These are phyloP conservation scores for Trichophyton verrucosum DNA, from an alignment of 2,329 filamentous ascomycete genomes.

Conservation along the genomic window DNA sequence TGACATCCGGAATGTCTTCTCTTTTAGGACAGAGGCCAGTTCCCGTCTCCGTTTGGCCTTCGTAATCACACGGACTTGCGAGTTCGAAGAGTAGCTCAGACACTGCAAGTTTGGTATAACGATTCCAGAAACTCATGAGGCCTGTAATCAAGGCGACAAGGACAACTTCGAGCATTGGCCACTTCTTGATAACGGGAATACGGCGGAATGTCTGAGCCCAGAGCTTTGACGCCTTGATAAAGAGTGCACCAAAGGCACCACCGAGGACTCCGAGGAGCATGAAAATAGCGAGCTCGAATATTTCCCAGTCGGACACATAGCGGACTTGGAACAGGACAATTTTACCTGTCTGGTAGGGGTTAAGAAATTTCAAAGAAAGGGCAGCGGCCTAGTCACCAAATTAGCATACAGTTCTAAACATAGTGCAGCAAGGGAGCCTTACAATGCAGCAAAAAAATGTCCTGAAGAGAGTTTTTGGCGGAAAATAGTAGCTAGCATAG, in stretches of 20 bases:
- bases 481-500: constrained; percentile 70
- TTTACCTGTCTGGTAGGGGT: constrained; percentile 91
- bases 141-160: constrained; percentile 78
- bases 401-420: not conserved
- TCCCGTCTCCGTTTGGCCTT: constrained; percentile 49
- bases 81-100: constrained; percentile 84
- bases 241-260: constrained; percentile 72
- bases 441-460: constrained; percentile 98
- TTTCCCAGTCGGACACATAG: constrained; percentile 82
- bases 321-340: constrained; percentile 94
- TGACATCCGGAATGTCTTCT: constrained; percentile 66
- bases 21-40: constrained; percentile 66
- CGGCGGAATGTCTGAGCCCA: constrained; percentile 87
- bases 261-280: constrained; percentile 76
- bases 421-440: constrained; percentile 17
- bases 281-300: constrained; percentile 79
- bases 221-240: constrained; percentile 85
- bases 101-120: constrained; percentile 75
- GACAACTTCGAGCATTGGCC: constrained; percentile 75
- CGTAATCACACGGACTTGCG: constrained; percentile 66
- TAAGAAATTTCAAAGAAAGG: constrained; percentile 82
- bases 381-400: constrained; percentile 47
- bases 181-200: constrained; percentile 64
- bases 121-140: constrained; percentile 83
- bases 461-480: constrained; percentile 88